These are phyloP conservation scores for Mortierella sp. DNA, from an alignment of 371 early-diverging fungal species.

Conservation along the genomic window DNA sequence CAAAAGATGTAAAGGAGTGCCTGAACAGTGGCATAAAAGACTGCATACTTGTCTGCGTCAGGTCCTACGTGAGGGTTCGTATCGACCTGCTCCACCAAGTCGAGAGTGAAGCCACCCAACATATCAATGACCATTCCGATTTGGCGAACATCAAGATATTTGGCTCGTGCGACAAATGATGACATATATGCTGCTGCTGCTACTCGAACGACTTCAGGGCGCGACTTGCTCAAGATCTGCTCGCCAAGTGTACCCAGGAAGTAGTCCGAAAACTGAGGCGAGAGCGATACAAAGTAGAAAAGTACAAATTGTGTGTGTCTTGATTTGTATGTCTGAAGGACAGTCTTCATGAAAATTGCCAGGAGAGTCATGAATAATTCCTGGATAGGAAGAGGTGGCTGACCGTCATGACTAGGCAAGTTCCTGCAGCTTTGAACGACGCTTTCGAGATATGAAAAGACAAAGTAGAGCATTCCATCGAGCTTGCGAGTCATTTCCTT, in stretches of 20 bases:
- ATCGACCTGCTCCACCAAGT: constrained; percentile 78
- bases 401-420: constrained; percentile 25
- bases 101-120: constrained; percentile 74
- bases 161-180: constrained; percentile 91
- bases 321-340: constrained; percentile 89
- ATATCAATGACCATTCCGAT: constrained; percentile 74
- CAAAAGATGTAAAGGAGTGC: constrained; percentile 93
- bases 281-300: constrained; percentile 84
- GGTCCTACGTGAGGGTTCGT: constrained; percentile 40
- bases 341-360: constrained; percentile 80
- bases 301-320: constrained; percentile 93
- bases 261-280: constrained; percentile 72
- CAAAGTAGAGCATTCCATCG: constrained; percentile 82
- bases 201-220: constrained; percentile 78
- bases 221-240: constrained; percentile 65
- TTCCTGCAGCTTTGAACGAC: constrained; percentile 41
- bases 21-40: constrained; percentile 92
- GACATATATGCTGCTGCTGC: constrained; percentile 89
- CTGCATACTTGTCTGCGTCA: constrained; percentile 70
- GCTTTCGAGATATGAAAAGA: constrained; percentile 71
- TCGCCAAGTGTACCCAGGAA: constrained; percentile 84
- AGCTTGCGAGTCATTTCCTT: constrained; percentile 81
- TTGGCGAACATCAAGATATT: constrained; percentile 68
- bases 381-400: constrained; percentile 28
- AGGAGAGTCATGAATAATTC: constrained; percentile 75